phyloP scores from a whole-genome alignment of 192 early-diverging fungal genomes.

The Entophlyctis helioformis region DNA sequence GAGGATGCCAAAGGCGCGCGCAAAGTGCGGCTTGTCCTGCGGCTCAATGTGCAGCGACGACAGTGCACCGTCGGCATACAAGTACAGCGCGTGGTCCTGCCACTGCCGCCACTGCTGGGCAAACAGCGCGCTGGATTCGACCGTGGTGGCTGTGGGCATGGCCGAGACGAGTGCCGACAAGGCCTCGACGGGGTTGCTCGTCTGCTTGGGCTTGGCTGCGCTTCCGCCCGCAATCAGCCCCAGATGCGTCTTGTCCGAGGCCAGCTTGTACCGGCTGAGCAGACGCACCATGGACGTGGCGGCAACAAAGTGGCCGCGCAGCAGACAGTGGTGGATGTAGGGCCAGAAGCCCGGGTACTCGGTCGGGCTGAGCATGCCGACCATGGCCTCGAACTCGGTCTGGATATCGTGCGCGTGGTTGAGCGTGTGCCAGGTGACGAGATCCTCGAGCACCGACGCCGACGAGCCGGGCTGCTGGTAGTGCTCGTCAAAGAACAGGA shows the following conservation, averaged over 20 bases:
- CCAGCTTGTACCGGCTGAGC: too few relatives aligned
- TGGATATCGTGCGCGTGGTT: too few relatives aligned
- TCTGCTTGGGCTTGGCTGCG: too few relatives aligned
- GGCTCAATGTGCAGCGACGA: neutral
- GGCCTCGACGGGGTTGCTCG: neutral
- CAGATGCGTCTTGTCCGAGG: too few relatives aligned
- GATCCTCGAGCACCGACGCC: too few relatives aligned
- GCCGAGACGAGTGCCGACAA: neutral
- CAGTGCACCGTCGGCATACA: neutral
- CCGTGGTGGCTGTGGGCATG: neutral
- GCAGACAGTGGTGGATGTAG: constrained; percentile 4
- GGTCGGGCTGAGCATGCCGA: neutral
- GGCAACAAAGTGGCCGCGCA: constrained; percentile 5
- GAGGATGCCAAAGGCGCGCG: constrained; percentile 4
- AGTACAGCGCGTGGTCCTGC: constrained; percentile 4
- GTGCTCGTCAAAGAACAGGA: constrained; percentile 1
- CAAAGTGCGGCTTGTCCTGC: constrained; percentile 1
- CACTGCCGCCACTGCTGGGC: constrained; percentile 5
- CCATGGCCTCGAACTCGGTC: too few relatives aligned
- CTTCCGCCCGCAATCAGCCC: too few relatives aligned
- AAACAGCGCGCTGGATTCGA: constrained; percentile 1
- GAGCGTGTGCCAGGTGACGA: too few relatives aligned
- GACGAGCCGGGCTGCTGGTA: too few relatives aligned
- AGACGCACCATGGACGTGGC: constrained; percentile 4
- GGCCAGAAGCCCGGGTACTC: constrained; percentile 6